phyloP scores from a whole-genome alignment of 2,329 filamentous ascomycete species.

The Ascochyta fabae region DNA sequence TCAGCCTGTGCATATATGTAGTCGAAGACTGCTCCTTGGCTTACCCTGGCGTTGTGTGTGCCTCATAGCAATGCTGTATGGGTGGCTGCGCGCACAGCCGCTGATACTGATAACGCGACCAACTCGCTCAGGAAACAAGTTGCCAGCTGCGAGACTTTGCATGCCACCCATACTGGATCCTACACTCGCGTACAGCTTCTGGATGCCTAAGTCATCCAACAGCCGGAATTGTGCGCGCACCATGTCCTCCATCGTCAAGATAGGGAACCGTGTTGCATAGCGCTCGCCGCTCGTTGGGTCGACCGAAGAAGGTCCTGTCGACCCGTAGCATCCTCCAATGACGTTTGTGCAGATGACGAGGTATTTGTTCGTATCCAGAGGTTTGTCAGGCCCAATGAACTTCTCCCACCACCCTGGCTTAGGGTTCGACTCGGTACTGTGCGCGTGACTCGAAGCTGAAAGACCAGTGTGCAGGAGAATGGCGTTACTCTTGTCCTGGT shows the following conservation, averaged over 20 bases:
- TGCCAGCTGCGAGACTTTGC: conserved; percentile 89
- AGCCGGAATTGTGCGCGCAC: conserved; percentile 92
- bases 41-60: conserved; percentile 87
- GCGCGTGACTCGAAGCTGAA: conserved; percentile 96
- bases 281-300: conserved; percentile 86
- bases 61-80: conserved; percentile 98
- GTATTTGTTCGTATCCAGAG: conserved; percentile 89
- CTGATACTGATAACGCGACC: conserved; percentile 86
- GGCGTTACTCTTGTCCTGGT: conserved; percentile 81
- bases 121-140: conserved; percentile 82
- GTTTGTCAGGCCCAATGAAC: conserved; percentile 88
- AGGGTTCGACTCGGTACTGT: conserved; percentile 84
- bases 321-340: conserved; percentile 93
- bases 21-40: conserved; percentile 3
- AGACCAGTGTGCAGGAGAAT: conserved; percentile 93
- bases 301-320: conserved; percentile 85
- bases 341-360: conserved; percentile 97
- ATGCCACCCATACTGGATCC: conserved; percentile 98
- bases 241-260: conserved; percentile 97
- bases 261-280: conserved; percentile 94
- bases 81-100: conserved; percentile 91
- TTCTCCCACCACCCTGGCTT: conserved; percentile 98
- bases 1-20: conserved; percentile 10
- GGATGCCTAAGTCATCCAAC: conserved; percentile 77
- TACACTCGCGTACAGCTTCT: conserved; percentile 86